Evolutionary conservation across 805 yeast genomes (phyloP), one percentile per base, ranked within the genome.

Genomic region (Ogataea haglerorum): DNA sequence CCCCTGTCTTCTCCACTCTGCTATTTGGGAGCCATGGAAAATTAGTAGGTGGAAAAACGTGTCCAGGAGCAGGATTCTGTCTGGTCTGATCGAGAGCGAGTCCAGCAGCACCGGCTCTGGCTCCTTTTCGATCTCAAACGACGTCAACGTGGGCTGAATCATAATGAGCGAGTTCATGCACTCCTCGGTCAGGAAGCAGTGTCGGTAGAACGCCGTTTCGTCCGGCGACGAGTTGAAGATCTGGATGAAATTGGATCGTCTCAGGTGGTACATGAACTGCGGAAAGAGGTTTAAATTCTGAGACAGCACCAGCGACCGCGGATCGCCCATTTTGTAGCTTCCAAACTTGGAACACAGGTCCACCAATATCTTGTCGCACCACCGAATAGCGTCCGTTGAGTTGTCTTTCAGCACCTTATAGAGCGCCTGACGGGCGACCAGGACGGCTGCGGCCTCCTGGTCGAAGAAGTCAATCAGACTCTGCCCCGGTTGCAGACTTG

Each of bases 221-320:
- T 81, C 88, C 0, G 88, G 88, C 1, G 86, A 80, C 50, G 76
- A 77, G 54, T 79, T 79, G 63, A 81, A 81, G 14, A 81, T 78
- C 51, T 78, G 80, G 26, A 81, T 67, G 53, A 82, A 78, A 38
- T 73, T 80, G 1, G 85, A 79, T 51, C 88, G 70, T 58, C 86
- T 68, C 56, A 81, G 68, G 57, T 81, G 82, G 58, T 75, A 81
- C 62, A 81, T 66, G 58, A 80, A 81, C 55, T 80, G 86, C 6
- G 88, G 87, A 43, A 78, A 72, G 53, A 79, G 59, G 21, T 77
- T 70, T 52, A 75, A 71, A 25, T 65, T 64, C 10, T 69, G 64
- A 3, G 79, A 65, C 17, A 82, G 61, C 36, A 74, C 57, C 51
- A 81, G 75, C 8, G 81, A 70, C 8, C 61, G 63, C 13, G 75